These are phyloP conservation scores for Kalaharituber pfeilii DNA, from an alignment of 2,329 filamentous ascomycete species.

Conservation along the genomic window DNA sequence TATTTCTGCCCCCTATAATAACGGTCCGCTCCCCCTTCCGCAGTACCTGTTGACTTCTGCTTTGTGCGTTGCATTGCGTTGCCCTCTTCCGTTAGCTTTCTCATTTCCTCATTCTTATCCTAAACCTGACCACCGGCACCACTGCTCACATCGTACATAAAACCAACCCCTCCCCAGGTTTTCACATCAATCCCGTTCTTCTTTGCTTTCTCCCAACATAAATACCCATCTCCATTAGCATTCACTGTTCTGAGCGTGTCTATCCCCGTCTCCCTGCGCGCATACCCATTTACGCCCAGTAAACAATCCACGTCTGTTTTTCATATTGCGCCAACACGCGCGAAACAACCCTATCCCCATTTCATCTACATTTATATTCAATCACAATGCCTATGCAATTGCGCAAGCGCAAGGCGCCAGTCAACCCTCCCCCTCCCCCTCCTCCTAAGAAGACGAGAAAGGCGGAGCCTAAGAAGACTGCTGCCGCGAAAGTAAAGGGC, in stretches of 20 bases:
- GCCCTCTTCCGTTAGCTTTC: neutral
- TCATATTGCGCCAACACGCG: conserved; percentile 1
- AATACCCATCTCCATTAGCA: neutral
- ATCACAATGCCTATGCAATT: conserved; percentile 39
- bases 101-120: neutral
- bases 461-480: conserved; percentile 15
- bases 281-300: neutral
- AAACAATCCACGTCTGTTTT: neutral
- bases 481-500: conserved; percentile 4
- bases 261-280: neutral
- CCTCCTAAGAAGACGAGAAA: conserved; percentile 30
- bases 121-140: neutral
- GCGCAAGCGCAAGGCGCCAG: conserved; percentile 44
- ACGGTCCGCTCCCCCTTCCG: neutral
- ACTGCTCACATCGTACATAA: neutral
- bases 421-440: conserved; percentile 32
- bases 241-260: neutral
- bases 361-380: conserved; percentile 11
- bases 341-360: neutral
- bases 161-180: neutral
- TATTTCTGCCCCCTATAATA: neutral
- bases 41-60: neutral
- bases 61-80: neutral
- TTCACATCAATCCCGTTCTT: conserved; percentile 1
- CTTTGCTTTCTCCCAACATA: neutral